Percentiles rank a stretch among this genome's conserved stretches.
These are phyloP conservation scores for Eutypella sp. DNA, from an alignment of 2,329 filamentous ascomycete genomes.

Conservation along the genomic window DNA sequence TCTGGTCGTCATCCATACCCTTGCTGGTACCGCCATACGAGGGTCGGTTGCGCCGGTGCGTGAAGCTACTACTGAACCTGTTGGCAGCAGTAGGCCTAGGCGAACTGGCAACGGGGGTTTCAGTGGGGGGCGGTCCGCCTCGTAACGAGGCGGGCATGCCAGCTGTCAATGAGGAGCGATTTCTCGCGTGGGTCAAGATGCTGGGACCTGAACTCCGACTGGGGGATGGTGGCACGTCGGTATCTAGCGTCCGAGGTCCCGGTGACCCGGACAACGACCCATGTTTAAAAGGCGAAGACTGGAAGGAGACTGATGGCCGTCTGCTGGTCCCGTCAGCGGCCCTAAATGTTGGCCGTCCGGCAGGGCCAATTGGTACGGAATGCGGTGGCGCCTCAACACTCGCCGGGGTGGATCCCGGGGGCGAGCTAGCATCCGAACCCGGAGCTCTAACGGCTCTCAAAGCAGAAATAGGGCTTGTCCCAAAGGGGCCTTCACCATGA, in stretches of 20 bases:
- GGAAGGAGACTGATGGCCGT: slow-evolving; percentile 81
- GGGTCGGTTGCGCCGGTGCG: slow-evolving; percentile 71
- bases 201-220: slow-evolving; percentile 43
- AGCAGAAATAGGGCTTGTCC: slow-evolving; percentile 81
- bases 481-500: slow-evolving; percentile 70
- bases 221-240: slow-evolving; percentile 51
- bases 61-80: slow-evolving; percentile 91
- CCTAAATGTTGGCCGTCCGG: slow-evolving; percentile 33
- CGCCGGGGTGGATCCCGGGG: slow-evolving; percentile 45
- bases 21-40: slow-evolving; percentile 71
- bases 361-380: slow-evolving; percentile 47
- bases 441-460: slow-evolving; percentile 62
- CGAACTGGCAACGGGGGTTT: slow-evolving; percentile 67
- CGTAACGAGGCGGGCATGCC: slow-evolving; percentile 71
- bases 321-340: slow-evolving; percentile 53
- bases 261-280: slow-evolving; percentile 91
- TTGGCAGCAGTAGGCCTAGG: slow-evolving; percentile 74
- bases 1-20: slow-evolving; percentile 64
- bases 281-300: slow-evolving; percentile 78
- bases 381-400: slow-evolving; percentile 42
- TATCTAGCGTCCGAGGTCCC: slow-evolving; percentile 42
- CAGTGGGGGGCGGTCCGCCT: slow-evolving; percentile 57
- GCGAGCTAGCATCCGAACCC: slow-evolving; percentile 59
- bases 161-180: slow-evolving; percentile 67
- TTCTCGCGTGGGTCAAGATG: slow-evolving; percentile 55